phyloP scores from a whole-genome alignment of 164 flowering plant genomes.

The Nelumbo lutea region DNA sequence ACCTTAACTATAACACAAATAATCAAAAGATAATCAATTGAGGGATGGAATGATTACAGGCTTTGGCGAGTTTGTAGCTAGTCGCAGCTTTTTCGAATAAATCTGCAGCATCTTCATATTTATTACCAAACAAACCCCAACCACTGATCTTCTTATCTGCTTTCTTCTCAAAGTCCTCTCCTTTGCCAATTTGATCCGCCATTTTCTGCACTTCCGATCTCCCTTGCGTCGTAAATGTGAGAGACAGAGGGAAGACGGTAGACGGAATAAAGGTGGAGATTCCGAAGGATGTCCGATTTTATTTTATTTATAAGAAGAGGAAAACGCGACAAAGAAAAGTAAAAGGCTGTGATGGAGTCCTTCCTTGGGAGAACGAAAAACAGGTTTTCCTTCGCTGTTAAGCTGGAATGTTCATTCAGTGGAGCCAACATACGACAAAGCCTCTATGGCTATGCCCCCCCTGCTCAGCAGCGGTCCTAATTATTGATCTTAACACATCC shows the following conservation, averaged over 20 bases:
- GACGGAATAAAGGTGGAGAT: background rate
- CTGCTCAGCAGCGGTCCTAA: no score
- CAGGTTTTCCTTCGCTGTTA: no score
- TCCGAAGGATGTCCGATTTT: background rate
- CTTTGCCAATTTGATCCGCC: conserved; percentile 35
- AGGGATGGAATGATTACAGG: conserved; percentile 22
- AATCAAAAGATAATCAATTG: no score
- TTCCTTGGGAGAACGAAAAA: no score
- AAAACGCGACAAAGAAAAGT: background rate
- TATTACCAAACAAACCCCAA: conserved; percentile 43
- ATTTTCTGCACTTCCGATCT: conserved; percentile 13
- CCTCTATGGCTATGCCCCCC: no score
- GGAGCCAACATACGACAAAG: no score
- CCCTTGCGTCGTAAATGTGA: background rate
- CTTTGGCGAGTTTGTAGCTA: conserved; percentile 48
- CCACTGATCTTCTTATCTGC: conserved; percentile 53
- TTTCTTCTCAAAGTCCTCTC: conserved; percentile 42
- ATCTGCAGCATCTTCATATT: conserved; percentile 54
- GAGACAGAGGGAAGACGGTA: background rate
- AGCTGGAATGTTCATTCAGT: no score
- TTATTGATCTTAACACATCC: no score
- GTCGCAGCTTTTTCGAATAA: conserved; percentile 48
- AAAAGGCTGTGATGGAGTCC: no score
- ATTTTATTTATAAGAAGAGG: background rate
- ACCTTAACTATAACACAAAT: background rate